A percentile compares a stretch with the other conserved stretches of the same genome.
Evolutionary conservation across 2,329 filamentous ascomycete genomes (phyloP).

Genomic region (Neoscytalidium dimidiatum): DNA sequence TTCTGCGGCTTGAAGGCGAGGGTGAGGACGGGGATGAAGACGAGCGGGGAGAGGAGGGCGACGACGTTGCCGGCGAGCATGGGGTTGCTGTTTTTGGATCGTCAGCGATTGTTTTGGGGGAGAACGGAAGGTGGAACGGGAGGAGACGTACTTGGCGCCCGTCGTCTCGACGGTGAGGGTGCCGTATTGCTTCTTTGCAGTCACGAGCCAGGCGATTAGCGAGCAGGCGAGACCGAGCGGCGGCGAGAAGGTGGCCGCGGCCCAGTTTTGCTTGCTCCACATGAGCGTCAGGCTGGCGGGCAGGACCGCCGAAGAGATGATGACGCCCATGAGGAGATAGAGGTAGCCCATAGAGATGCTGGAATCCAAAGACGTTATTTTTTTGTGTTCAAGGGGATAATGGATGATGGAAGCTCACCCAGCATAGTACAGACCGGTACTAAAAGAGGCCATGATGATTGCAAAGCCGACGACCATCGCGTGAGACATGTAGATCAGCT

Average conservation of each 20-base stretch:
- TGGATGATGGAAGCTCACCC: constrained; percentile 25
- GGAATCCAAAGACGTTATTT: constrained; percentile 36
- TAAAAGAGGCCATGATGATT: constrained; percentile 74
- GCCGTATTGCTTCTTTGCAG: constrained; percentile 69
- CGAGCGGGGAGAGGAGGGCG: constrained; percentile 72
- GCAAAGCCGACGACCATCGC: constrained; percentile 73
- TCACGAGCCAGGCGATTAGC: constrained; percentile 77
- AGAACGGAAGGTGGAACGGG: constrained; percentile 34
- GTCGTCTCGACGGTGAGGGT: constrained; percentile 71
- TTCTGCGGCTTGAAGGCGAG: constrained; percentile 68
- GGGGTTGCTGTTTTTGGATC: constrained; percentile 42
- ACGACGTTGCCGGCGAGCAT: constrained; percentile 88
- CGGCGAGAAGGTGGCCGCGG: constrained; percentile 70
- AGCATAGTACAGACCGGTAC: constrained; percentile 62
- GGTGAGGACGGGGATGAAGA: constrained; percentile 77
- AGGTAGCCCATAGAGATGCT: constrained; percentile 82
- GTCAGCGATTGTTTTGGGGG: constrained; percentile 32
- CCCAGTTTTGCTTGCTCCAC: constrained; percentile 78
- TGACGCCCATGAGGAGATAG: constrained; percentile 88
- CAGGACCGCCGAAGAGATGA: constrained; percentile 82
- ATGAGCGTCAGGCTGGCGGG: constrained; percentile 78
- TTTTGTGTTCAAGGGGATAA: constrained; percentile 19
- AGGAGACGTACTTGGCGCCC: constrained; percentile 51
- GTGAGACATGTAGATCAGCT: constrained; percentile 80
- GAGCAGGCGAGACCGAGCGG: constrained; percentile 69